Evolutionary conservation across 768 basidiomycete species (phyloP).

Genomic region (Mycena maculata): DNA sequence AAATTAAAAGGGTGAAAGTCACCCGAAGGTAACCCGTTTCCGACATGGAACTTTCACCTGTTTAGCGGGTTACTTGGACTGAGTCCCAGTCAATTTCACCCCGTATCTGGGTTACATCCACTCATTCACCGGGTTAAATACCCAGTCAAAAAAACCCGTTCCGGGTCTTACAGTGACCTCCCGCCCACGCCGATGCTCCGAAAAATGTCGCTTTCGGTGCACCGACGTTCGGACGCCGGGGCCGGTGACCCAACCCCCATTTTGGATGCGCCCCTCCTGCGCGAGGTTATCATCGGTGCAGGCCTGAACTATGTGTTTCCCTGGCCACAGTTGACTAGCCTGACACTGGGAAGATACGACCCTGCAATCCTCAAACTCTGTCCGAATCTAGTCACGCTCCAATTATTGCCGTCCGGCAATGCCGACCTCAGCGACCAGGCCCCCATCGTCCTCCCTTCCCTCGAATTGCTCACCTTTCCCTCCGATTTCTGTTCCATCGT

Average conservation of each 20-base stretch:
- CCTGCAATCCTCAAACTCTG: conserved; percentile 1
- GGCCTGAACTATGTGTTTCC: conserved; percentile 9
- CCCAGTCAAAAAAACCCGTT: too few relatives aligned
- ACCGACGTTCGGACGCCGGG: neutral
- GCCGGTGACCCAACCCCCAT: neutral
- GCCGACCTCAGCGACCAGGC: too few relatives aligned
- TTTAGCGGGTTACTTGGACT: too few relatives aligned
- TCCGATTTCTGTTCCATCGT: conserved; percentile 11
- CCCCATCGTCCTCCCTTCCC: neutral
- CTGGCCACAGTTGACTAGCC: conserved; percentile 11
- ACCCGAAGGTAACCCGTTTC: too few relatives aligned
- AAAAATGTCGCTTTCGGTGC: neutral
- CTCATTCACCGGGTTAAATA: too few relatives aligned
- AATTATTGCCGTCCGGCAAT: neutral
- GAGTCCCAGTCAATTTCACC: too few relatives aligned
- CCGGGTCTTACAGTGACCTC: too few relatives aligned
- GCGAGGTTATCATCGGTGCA: neutral
- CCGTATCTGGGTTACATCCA: too few relatives aligned
- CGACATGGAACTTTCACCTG: too few relatives aligned
- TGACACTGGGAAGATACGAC: neutral
- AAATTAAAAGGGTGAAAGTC: too few relatives aligned
- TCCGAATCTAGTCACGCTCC: conserved; percentile 9
- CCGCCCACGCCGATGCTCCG: neutral
- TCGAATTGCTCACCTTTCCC: conserved; percentile 16
- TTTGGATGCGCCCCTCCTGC: neutral